A percentile compares a stretch with the other conserved stretches of the same genome.
Conservation (phyloP, 768 basidiomycete species). For the Lepiota venenata region DNA sequence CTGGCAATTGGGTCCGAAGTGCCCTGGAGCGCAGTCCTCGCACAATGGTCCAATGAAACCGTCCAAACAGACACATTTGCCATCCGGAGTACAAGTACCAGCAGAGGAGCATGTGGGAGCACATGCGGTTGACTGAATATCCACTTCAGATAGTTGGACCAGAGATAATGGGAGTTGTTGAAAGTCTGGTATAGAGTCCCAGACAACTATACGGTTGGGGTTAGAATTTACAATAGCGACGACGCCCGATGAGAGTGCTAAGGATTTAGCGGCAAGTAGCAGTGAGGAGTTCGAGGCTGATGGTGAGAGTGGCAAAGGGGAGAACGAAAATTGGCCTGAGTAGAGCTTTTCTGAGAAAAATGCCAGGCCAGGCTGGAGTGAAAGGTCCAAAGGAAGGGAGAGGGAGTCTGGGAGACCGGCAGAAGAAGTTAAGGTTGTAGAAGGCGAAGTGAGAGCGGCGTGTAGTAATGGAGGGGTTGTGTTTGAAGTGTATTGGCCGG, state of each 20-base stretch:
- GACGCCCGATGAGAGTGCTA: conserved; percentile 62
- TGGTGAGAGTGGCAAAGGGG: conserved; percentile 47
- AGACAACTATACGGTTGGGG: conserved; percentile 66
- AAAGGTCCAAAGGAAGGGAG: conserved; percentile 61
- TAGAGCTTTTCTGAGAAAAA: conserved; percentile 62
- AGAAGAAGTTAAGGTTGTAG: conserved; percentile 54
- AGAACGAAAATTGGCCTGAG: conserved; percentile 60
- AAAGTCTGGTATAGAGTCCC: conserved; percentile 76
- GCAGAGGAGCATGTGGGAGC: conserved; percentile 63
- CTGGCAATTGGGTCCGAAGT: conserved; percentile 68
- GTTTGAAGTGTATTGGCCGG: conserved; percentile 69
- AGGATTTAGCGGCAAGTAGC: conserved; percentile 51
- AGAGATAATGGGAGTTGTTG: conserved; percentile 54
- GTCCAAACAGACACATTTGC: conserved; percentile 63
- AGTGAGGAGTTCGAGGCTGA: conserved; percentile 46
- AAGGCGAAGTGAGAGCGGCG: conserved; percentile 59
- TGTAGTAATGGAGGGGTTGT: conserved; percentile 74
- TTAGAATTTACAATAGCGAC: conserved; percentile 64
- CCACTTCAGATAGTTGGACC: conserved; percentile 47
- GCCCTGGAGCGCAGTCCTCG: conserved; percentile 64
- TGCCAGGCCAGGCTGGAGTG: conserved; percentile 63
- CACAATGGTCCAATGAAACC: conserved; percentile 77
- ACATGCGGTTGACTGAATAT: conserved; percentile 72
- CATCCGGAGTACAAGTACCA: conserved; percentile 58
- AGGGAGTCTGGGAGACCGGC: conserved; percentile 60